phyloP scores from a whole-genome alignment of 2,329 filamentous ascomycete species.

The Fusarium sp. region DNA sequence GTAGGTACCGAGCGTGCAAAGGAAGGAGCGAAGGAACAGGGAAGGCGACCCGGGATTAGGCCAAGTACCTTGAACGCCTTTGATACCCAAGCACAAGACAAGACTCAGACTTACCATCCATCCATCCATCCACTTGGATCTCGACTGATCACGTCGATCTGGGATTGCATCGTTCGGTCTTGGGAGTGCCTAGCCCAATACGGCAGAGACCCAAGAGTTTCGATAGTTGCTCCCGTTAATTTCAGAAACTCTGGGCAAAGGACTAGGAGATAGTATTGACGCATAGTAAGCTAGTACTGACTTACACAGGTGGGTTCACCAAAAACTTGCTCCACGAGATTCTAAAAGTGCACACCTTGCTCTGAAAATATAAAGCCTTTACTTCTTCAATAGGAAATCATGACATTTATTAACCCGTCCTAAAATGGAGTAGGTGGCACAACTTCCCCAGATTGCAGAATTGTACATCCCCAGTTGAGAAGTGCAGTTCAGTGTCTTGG shows the following conservation, averaged over 20 bases:
- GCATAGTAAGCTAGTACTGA: neutral
- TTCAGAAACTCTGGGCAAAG: neutral
- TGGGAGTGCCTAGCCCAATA: neutral
- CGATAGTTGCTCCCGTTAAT: constrained; percentile 1
- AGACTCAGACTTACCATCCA: neutral
- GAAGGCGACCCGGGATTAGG: neutral
- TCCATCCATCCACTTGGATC: neutral
- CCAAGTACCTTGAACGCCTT: constrained; percentile 1
- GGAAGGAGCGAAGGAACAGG: neutral
- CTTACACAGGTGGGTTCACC: neutral
- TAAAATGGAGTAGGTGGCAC: neutral
- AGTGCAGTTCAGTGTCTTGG: neutral
- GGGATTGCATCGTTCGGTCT: neutral
- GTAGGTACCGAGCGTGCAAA: neutral
- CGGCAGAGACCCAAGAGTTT: neutral
- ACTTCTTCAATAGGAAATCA: neutral
- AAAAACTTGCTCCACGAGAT: neutral
- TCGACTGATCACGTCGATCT: neutral
- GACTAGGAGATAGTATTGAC: neutral
- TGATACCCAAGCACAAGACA: neutral
- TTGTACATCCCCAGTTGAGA: neutral
- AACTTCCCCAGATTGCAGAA: neutral
- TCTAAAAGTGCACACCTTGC: neutral
- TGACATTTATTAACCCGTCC: neutral
- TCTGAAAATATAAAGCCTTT: neutral